phyloP scores from a whole-genome alignment of 495 filamentous ascomycete species.

The Pyronema omphalodes region DNA sequence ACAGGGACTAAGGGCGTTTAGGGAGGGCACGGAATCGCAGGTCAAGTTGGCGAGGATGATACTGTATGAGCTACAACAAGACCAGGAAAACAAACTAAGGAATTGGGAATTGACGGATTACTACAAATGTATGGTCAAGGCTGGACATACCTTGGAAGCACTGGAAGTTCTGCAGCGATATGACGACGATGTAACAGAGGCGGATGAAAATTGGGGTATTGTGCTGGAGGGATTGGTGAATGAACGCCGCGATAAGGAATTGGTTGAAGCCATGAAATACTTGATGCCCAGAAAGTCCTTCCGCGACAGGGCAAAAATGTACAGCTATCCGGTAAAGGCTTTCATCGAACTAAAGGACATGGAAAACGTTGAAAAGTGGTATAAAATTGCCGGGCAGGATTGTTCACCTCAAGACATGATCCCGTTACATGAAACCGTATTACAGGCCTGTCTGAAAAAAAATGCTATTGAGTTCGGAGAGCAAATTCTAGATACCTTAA shows the following conservation, averaged over 20 bases:
- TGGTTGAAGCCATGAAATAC: conserved; percentile 28
- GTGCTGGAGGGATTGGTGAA: conserved; percentile 48
- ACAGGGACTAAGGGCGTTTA: neutral
- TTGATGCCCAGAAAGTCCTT: conserved; percentile 22
- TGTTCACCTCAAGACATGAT: too few species aligned
- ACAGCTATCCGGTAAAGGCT: too few species aligned
- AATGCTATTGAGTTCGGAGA: too few species aligned
- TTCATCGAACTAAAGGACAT: too few species aligned
- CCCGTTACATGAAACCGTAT: too few species aligned
- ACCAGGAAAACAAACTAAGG: conserved; percentile 26
- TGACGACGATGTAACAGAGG: neutral
- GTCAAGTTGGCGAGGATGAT: conserved; percentile 11
- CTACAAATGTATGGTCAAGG: neutral
- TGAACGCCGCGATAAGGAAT: conserved; percentile 39
- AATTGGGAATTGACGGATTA: conserved; percentile 10
- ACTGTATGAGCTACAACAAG: conserved; percentile 9
- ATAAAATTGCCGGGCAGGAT: too few species aligned
- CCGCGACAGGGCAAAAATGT: neutral
- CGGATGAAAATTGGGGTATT: conserved; percentile 32
- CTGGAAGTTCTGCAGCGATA: conserved; percentile 7
- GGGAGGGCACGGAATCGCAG: neutral
- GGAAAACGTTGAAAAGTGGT: too few species aligned
- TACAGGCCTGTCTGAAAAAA: too few species aligned
- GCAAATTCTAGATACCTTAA: too few species aligned
- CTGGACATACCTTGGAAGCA: conserved; percentile 10